Base-by-base conservation (phyloP, 257 asterid species). In the Jasminum sambac region DNA sequence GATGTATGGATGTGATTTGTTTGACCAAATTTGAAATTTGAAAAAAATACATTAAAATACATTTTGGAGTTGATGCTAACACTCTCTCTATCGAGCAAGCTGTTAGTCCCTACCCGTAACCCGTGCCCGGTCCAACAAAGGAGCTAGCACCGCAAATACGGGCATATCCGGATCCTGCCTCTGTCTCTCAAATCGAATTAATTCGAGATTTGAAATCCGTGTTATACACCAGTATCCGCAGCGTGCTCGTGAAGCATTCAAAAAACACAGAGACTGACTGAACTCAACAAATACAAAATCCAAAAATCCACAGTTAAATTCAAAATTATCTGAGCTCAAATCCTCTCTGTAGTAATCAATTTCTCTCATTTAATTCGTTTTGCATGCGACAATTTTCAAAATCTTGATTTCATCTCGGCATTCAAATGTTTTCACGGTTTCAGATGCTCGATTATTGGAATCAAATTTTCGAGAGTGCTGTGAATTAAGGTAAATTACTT, bases 181-280 rank as follows among this genome's bases (percentile, higher is more conserved):
- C 55, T 39, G 23, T 55, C 76, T 69, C 52, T 82, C 23, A 21
- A 63, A 75, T 70, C 58, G 43, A 76, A 69, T 80, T 68, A 55
- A 76, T 81, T 70, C 77, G 60, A 36, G 42, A 59, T 84, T 79
- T 85, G 69, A 67, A 78, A 26, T 88, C 93, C 93, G 88, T 62
- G 63, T 6, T 80, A 14, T 4, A 46, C 74, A n/a, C 65, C 69
- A 16, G 6, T 44, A 62, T 79, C 57, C 64, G 79, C 81, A 71
- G 90, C 85, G 86, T 74, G 74, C 81, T 79, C 79, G 73, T 50
- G 66, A 83, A 81, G 86, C 84, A 66, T 55, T 62, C 34, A 26
- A 37, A 26, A 12, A 11, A 41, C 48, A 55, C 73, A n/a, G n/a
- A n/a, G n/a, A 65, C 72, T 65, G 25, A 16, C 62, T 55, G 36